Conservation (phyloP, 371 early-diverging fungal species). For the Entomophthora muscae region DNA sequence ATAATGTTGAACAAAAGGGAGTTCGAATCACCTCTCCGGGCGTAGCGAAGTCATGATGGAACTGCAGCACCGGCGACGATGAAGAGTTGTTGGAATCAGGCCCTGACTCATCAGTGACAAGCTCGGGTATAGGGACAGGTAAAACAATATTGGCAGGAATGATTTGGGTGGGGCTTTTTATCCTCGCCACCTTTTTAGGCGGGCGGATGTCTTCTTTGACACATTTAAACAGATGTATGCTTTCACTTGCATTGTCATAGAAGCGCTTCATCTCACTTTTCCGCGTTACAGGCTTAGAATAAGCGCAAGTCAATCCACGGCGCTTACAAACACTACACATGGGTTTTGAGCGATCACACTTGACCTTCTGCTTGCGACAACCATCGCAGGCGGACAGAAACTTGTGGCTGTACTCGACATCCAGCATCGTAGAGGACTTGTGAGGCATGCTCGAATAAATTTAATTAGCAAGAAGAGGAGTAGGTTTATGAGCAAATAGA, state of each 20-base stretch:
- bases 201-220: background rate
- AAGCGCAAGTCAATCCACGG: background rate
- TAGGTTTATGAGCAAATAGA: too few species aligned
- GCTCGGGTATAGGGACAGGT: background rate
- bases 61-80: background rate
- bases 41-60: background rate
- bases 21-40: background rate
- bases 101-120: background rate
- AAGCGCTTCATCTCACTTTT: constrained; percentile 3
- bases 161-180: background rate
- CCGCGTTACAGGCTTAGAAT: background rate
- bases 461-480: too few species aligned
- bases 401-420: background rate
- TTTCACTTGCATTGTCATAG: background rate
- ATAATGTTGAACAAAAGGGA: background rate
- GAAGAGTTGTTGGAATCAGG: background rate
- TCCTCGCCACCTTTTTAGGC: background rate
- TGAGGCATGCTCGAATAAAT: background rate
- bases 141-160: background rate
- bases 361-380: background rate
- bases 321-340: background rate
- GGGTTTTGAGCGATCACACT: background rate
- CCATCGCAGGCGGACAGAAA: background rate
- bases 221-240: background rate
- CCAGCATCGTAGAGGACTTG: background rate